phyloP scores from a whole-genome alignment of 2,329 filamentous ascomycete genomes.

The Camptophora hylomeconis region DNA sequence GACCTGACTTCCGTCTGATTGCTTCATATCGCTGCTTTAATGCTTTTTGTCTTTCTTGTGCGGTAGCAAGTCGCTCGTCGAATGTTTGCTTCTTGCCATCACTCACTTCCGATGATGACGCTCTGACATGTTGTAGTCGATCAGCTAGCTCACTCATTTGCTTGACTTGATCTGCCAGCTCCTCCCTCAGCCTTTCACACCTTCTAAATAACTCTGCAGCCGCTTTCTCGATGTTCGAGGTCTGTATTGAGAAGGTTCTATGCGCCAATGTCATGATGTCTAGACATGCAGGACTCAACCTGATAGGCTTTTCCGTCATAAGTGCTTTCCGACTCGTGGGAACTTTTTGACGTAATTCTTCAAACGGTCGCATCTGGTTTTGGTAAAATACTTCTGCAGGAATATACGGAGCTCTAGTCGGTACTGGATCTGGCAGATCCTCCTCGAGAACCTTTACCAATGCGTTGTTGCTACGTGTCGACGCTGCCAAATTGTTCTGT shows the following conservation, averaged over 20 bases:
- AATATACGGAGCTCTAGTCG: slow-evolving; percentile 27
- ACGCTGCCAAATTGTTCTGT: slow-evolving; percentile 1
- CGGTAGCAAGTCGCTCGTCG: slow-evolving; percentile 28
- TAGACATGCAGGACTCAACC: slow-evolving; percentile 34
- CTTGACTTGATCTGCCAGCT: slow-evolving; percentile 34
- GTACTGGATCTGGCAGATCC: slow-evolving; percentile 16
- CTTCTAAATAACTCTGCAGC: slow-evolving; percentile 39
- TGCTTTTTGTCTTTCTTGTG: slow-evolving; percentile 26
- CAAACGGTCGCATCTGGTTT: slow-evolving; percentile 10
- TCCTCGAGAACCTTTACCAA: slow-evolving; percentile 5
- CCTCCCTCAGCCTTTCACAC: slow-evolving; percentile 34
- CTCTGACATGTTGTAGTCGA: slow-evolving; percentile 29
- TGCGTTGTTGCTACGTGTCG: neutral
- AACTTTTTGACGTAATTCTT: slow-evolving; percentile 18
- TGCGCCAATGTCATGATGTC: slow-evolving; percentile 35
- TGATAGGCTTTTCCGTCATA: slow-evolving; percentile 31
- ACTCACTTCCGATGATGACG: no score
- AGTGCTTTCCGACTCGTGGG: slow-evolving; percentile 29
- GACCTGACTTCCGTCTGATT: slow-evolving; percentile 28
- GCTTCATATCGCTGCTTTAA: slow-evolving; percentile 30
- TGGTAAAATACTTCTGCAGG: slow-evolving; percentile 14
- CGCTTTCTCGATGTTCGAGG: slow-evolving; percentile 31
- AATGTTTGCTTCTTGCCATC: slow-evolving; percentile 21
- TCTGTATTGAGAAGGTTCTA: slow-evolving; percentile 33
- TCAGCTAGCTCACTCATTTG: slow-evolving; percentile 33